Evolutionary conservation across 192 early-diverging fungal species (phyloP).

Genomic region (Spinellus fusiger): DNA sequence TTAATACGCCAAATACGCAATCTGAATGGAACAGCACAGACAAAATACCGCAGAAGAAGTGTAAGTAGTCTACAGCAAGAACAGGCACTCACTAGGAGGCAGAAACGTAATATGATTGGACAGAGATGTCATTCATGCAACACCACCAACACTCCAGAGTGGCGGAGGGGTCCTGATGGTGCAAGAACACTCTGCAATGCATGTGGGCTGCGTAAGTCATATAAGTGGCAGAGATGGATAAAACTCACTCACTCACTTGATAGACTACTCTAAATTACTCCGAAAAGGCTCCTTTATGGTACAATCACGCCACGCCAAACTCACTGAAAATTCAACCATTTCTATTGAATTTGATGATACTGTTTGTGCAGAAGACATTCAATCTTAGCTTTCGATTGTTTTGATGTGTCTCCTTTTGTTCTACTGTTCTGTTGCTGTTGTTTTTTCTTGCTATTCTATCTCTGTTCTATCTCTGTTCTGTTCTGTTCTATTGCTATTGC

Average conservation of each 20-base stretch:
- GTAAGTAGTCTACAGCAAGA: neutral
- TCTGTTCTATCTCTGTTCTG: too few relatives aligned
- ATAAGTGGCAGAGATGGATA: neutral
- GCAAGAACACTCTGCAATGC: conserved; percentile 93
- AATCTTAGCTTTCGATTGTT: too few relatives aligned
- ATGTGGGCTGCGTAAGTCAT: conserved; percentile 81
- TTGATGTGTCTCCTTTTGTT: neutral
- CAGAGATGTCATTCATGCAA: conserved; percentile 69
- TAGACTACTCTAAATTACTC: conserved; percentile 23
- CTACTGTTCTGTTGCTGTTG: neutral
- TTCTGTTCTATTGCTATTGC: too few relatives aligned
- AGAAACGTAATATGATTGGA: conserved; percentile 12
- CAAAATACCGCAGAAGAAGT: conserved; percentile 15
- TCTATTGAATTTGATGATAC: neutral
- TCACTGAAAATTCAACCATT: too few relatives aligned
- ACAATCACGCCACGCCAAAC: neutral
- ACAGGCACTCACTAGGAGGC: neutral
- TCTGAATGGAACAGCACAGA: neutral
- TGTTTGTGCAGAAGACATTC: neutral
- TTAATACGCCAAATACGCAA: conserved; percentile 13
- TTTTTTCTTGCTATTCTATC: neutral
- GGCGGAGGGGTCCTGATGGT: conserved; percentile 90
- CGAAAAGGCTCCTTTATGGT: conserved; percentile 10
- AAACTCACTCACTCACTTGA: neutral
- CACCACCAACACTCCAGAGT: conserved; percentile 87